These are phyloP conservation scores for Stagonosporopsis cucurbitacearum DNA, from an alignment of 2,329 filamentous ascomycete species.

Conservation along the genomic window DNA sequence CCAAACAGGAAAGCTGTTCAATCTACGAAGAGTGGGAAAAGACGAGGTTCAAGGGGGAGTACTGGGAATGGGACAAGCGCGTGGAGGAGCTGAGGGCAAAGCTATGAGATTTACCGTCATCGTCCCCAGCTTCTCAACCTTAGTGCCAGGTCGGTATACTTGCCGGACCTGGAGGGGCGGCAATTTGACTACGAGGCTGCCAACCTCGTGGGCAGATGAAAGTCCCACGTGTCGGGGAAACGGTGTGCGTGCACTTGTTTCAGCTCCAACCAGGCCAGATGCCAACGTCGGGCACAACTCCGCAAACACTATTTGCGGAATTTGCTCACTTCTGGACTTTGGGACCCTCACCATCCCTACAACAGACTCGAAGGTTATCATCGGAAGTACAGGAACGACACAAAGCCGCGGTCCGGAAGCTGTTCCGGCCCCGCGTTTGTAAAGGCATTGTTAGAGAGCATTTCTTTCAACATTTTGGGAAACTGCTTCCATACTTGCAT, in stretches of 20 bases:
- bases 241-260: background rate
- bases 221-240: background rate
- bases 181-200: background rate
- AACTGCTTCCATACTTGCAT: background rate
- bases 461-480: background rate
- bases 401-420: background rate
- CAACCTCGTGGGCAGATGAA: background rate
- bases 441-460: background rate
- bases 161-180: background rate
- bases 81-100: constrained; percentile 16
- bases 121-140: background rate
- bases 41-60: constrained; percentile 43
- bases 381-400: background rate
- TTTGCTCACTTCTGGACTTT: background rate
- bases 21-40: constrained; percentile 46
- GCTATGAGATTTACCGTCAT: background rate
- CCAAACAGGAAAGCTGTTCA: constrained; percentile 24
- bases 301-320: constrained; percentile 3
- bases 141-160: background rate
- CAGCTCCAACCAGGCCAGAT: background rate
- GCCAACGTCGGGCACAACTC: constrained; percentile 6
- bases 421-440: background rate
- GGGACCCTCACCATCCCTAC: background rate
- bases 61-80: constrained; percentile 48
- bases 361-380: background rate